Conservation (phyloP, 495 filamentous ascomycete genomes). For the Jackrogersella minutella region DNA sequence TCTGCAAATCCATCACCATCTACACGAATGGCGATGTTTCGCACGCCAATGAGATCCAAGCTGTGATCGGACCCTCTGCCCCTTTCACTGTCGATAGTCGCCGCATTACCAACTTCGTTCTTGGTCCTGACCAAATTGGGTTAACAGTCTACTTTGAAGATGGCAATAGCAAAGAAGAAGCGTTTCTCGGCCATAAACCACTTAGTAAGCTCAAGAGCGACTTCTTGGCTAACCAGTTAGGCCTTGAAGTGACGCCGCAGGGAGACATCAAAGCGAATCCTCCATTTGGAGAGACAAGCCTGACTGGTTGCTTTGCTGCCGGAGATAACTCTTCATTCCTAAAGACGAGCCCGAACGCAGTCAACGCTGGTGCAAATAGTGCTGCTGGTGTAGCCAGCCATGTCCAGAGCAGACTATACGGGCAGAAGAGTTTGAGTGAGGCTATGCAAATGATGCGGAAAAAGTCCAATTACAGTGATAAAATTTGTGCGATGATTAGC, state of each 20-base stretch:
- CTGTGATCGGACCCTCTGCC: not conserved
- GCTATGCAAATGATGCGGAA: slow-evolving; percentile 10
- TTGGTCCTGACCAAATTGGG: slow-evolving; percentile 3
- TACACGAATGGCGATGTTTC: slow-evolving; percentile 30
- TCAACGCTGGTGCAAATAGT: slow-evolving; percentile 7
- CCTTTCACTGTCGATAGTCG: slow-evolving; percentile 13
- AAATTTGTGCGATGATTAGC: no score
- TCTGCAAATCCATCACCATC: slow-evolving; percentile 23
- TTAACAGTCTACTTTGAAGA: slow-evolving; percentile 22
- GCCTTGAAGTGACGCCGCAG: slow-evolving; percentile 25
- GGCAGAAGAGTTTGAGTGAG: slow-evolving; percentile 10
- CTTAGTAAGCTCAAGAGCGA: slow-evolving; percentile 22
- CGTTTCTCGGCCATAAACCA: slow-evolving; percentile 31
- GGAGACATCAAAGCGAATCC: slow-evolving; percentile 25
- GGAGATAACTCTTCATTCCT: slow-evolving; percentile 32
- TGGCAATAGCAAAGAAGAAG: slow-evolving; percentile 19
- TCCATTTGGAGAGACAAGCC: slow-evolving; percentile 30
- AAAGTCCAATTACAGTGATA: no score
- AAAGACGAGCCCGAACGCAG: slow-evolving; percentile 10
- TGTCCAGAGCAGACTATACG: slow-evolving; percentile 6
- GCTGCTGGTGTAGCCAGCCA: slow-evolving; percentile 16
- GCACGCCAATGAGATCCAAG: slow-evolving; percentile 4
- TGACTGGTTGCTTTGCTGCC: slow-evolving; percentile 36
- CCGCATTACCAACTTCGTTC: slow-evolving; percentile 12
- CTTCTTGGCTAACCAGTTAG: slow-evolving; percentile 27